A percentile compares a stretch with the other conserved stretches of the same genome.
These are phyloP conservation scores for Agaricus blazei DNA, from an alignment of 768 basidiomycete species.

Conservation along the genomic window DNA sequence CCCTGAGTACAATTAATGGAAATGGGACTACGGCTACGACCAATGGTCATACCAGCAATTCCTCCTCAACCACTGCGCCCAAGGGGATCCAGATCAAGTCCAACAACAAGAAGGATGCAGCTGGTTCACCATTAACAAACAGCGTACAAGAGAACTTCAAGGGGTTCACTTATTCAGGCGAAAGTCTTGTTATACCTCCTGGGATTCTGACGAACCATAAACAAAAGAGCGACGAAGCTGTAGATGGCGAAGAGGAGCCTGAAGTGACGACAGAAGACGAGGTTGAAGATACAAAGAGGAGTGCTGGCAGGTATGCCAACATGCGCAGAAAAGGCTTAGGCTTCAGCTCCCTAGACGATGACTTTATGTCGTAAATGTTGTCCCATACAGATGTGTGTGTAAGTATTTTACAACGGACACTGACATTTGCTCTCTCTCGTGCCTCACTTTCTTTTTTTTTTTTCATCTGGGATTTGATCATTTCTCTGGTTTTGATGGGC, in stretches of 20 bases:
- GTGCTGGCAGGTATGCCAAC: conserved; percentile 68
- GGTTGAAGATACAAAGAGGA: conserved; percentile 56
- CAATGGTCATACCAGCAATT: conserved; percentile 11
- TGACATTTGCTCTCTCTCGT: too few species aligned
- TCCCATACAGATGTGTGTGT: too few species aligned
- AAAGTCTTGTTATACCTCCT: conserved; percentile 46
- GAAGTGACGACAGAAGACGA: conserved; percentile 71
- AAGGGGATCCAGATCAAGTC: conserved; percentile 49
- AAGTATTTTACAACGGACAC: too few species aligned
- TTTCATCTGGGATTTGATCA: too few species aligned
- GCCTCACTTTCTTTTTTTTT: too few species aligned
- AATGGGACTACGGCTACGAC: neutral
- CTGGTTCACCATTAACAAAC: conserved; percentile 74
- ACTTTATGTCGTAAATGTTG: conserved; percentile 25
- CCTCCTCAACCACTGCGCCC: conserved; percentile 16
- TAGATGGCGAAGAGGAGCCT: conserved; percentile 45
- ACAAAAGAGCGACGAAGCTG: conserved; percentile 40
- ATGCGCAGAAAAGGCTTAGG: conserved; percentile 43
- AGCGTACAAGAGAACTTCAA: conserved; percentile 96
- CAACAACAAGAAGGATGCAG: conserved; percentile 36
- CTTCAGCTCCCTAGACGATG: conserved; percentile 37
- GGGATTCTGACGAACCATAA: conserved; percentile 6
- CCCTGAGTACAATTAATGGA: conserved; percentile 4
- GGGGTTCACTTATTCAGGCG: conserved; percentile 87
- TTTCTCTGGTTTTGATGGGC: too few species aligned